Percentiles rank a stretch among this genome's conserved stretches.
Conservation (phyloP, 2,329 filamentous ascomycete species). For the Venturia pyrina region DNA sequence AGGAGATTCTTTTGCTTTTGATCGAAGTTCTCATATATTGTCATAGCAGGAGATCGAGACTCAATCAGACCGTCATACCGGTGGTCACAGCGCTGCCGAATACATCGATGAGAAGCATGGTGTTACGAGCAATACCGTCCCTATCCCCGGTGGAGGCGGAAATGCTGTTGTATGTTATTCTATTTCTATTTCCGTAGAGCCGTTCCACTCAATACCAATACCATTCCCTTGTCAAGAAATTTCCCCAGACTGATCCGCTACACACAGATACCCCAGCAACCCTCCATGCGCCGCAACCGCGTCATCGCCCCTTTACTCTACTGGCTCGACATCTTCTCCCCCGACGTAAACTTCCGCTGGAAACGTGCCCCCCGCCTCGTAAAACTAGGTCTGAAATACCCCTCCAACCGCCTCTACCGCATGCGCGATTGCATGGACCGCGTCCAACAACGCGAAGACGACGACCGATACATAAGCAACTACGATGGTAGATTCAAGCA, state of each 20-base stretch:
- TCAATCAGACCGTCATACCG: background rate
- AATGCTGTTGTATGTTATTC: background rate
- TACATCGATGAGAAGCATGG: background rate
- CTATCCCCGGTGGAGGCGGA: background rate
- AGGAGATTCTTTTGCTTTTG: background rate
- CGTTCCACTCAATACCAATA: too few relatives aligned
- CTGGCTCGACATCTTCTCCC: background rate
- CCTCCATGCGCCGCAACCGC: background rate
- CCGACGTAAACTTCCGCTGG: background rate
- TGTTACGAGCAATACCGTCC: background rate
- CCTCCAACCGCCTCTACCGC: background rate
- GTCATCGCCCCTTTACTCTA: background rate
- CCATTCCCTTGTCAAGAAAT: too few relatives aligned
- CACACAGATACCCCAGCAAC: background rate
- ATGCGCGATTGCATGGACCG: background rate
- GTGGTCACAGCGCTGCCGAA: background rate
- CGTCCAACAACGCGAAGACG: conserved; percentile 10
- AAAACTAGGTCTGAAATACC: background rate
- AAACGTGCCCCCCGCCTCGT: background rate
- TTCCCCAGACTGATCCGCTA: too few relatives aligned
- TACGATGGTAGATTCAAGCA: conserved; percentile 23
- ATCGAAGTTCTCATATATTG: background rate
- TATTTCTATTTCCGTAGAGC: too few relatives aligned
- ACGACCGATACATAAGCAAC: conserved; percentile 23
- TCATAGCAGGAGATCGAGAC: background rate